Base-by-base conservation (phyloP, 1,139 yeast genomes). In the Candida mesenterica region DNA sequence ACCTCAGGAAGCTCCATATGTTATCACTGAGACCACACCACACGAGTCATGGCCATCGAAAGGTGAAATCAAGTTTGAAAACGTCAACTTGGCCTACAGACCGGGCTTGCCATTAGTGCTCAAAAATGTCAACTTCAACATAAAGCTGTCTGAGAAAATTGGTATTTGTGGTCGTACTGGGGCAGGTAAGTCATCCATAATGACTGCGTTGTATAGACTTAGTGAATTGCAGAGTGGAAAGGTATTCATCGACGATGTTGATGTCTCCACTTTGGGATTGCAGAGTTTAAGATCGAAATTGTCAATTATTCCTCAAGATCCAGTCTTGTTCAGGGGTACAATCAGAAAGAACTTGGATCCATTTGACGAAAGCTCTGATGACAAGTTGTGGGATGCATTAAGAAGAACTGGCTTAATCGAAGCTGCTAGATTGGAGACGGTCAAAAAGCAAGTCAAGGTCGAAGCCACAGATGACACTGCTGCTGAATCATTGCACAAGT, bases 101-200 rank as follows among this genome's bases (percentile, higher is more conserved):
- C 82, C 80, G 1, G 86, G 79, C 2, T 66, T 88, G 37, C 96
- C 96, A 1, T 62, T 74, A 23, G 95, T 85, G 4, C 63, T 89
- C 52, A 79, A 80, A 42, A 59, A 75, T 38, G 56, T 88, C 32
- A 53, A 57, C 28, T 53, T 77, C 29, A 48, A 53, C 3, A 61
- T 83, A 19, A 57, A 64, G 10, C 71, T 79, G 1, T 72, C 77
- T n/a, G 80, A 80, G 53, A 82, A 80, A 52, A 68, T 82, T 41
- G 90, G 90, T 31, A 79, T 83, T 40, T 80, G 87, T 60, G 92
- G 92, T 17, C 73, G 90, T 49, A 83, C 90, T 1, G 92, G 92
- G 39, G 89, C 90, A 6, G 90, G 90, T 30, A 83, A 83, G 56
- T 75, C 83, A 15, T 77, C 87, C 2, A 77, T 83, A 29, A 78